Percentiles rank a stretch among this genome's conserved stretches.
Evolutionary conservation across 805 yeast species (phyloP).

Genomic region (Sugiyamaella chiloensis): DNA sequence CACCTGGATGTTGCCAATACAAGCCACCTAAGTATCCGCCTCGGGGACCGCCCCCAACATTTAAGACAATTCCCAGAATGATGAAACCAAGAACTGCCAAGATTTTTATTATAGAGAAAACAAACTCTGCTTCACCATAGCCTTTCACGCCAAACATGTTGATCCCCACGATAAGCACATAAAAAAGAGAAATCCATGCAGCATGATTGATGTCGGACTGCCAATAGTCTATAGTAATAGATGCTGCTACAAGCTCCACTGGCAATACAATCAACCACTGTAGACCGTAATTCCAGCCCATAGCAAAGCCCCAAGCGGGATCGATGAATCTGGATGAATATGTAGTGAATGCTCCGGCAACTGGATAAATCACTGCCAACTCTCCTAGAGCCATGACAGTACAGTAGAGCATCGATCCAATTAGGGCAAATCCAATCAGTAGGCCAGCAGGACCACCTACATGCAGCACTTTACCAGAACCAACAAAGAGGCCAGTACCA

Average conservation of each 20-base stretch:
- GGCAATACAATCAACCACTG: slow-evolving; percentile 62
- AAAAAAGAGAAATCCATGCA: slow-evolving; percentile 57
- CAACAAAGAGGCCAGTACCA: slow-evolving; percentile 71
- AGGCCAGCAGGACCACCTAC: slow-evolving; percentile 64
- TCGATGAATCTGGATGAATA: slow-evolving; percentile 57
- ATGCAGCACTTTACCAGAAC: slow-evolving; percentile 54
- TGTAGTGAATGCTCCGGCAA: slow-evolving; percentile 52
- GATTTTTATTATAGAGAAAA: slow-evolving; percentile 56
- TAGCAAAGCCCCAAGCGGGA: slow-evolving; percentile 62
- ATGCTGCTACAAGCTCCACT: slow-evolving; percentile 57
- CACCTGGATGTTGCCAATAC: slow-evolving; percentile 62
- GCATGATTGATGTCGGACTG: slow-evolving; percentile 48
- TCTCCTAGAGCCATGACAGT: slow-evolving; percentile 65
- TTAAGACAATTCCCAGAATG: slow-evolving; percentile 50
- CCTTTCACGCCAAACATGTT: slow-evolving; percentile 56
- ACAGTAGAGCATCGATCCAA: slow-evolving; percentile 60
- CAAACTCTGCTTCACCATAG: slow-evolving; percentile 67
- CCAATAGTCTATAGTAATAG: slow-evolving; percentile 55
- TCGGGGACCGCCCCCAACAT: slow-evolving; percentile 57
- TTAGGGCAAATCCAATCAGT: slow-evolving; percentile 55
- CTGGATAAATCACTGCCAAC: slow-evolving; percentile 59
- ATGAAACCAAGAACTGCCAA: slow-evolving; percentile 58
- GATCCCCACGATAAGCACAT: slow-evolving; percentile 45
- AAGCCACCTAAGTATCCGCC: slow-evolving; percentile 54
- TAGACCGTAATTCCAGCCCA: slow-evolving; percentile 62